Conservation (phyloP, 345 rosid genomes). For the Conringia planisiliqua region DNA sequence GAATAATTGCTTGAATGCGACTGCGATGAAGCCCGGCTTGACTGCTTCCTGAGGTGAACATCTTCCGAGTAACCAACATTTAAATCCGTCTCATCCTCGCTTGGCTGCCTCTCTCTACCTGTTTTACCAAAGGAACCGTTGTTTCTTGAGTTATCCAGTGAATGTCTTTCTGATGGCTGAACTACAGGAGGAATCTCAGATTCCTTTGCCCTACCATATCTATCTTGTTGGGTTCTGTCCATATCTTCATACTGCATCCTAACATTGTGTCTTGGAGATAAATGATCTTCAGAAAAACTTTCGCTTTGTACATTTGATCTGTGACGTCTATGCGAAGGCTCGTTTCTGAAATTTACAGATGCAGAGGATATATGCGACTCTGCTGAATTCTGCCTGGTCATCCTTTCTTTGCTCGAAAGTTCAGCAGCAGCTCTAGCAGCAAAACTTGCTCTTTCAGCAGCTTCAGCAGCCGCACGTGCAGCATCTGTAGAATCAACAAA, state of each 20-base stretch:
- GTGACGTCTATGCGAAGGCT: constrained; percentile 16
- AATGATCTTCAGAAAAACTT: constrained; percentile 10
- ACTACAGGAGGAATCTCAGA: not conserved
- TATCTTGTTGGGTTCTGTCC: constrained; percentile 18
- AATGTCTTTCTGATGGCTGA: constrained; percentile 34
- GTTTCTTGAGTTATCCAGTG: constrained; percentile 38
- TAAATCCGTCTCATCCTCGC: constrained; percentile 7
- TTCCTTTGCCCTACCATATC: constrained; percentile 14
- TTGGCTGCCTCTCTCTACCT: constrained; percentile 23
- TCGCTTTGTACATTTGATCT: constrained; percentile 21
- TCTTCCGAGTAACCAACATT: constrained; percentile 36
- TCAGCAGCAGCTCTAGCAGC: constrained; percentile 98
- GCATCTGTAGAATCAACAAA: constrained; percentile 85
- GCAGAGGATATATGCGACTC: constrained; percentile 21
- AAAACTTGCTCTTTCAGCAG: constrained; percentile 93
- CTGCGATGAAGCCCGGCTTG: constrained; percentile 41
- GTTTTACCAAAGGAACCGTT: constrained; percentile 23
- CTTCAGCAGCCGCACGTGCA: constrained; percentile 93
- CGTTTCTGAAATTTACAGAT: constrained; percentile 20
- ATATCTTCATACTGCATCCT: constrained; percentile 20
- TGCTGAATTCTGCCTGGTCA: constrained; percentile 27
- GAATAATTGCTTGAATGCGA: constrained; percentile 40
- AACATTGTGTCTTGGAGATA: constrained; percentile 19
- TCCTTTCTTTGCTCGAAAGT: constrained; percentile 63
- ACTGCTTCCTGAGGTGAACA: constrained; percentile 37